Evolutionary conservation across 2,329 filamentous ascomycete species (phyloP), one percentile per base, ranked within the genome.

Genomic region (Exophiala sp.): DNA sequence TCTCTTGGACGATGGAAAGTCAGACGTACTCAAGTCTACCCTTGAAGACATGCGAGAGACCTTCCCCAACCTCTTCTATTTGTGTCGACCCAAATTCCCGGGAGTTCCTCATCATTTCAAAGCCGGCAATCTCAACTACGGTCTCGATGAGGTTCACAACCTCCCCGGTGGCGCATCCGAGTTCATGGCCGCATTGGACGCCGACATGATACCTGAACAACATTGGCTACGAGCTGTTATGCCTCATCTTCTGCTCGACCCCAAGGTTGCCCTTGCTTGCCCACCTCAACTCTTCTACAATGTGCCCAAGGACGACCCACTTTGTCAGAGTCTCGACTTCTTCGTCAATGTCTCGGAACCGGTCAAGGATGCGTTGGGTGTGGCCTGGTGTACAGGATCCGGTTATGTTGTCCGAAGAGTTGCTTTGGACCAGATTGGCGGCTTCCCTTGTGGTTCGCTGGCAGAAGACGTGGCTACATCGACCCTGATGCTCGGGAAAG

Each of bases 151-250:
- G 47, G 69, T 73, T 3, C 68, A 70, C 13, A 60, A 65, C n/a
- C 65, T 81, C 24, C 75, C 76, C 1, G 77, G 76, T 14, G 78
- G 78, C 19, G 69, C 76, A n/a, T 70, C 71, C 34, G 70, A 77
- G 58, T 82, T 72, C 63, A 77, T 65, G 44, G 64, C 62, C 21
- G 63, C 58, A 27, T 53, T 65, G 23, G 64, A 65, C 51, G 63
- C 61, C n/a, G 64, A 66, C 43, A 65, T 66, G 64, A 65, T 65
- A 42, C 61, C 64, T 5, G 60, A 64, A 39, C 57, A 59, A 19
- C 48, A 60, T 8, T 65, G 64, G 63, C 49, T 66, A n/a, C 59
- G 62, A 40, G 58, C 60, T 2, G 48, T 65, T 21, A 35, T 63
- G 21, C 62, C 62, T 21, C 60, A 63, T 47, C 27, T 64, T 34